phyloP scores from a whole-genome alignment of 2,329 filamentous ascomycete genomes.

The Nothophoma quercina region DNA sequence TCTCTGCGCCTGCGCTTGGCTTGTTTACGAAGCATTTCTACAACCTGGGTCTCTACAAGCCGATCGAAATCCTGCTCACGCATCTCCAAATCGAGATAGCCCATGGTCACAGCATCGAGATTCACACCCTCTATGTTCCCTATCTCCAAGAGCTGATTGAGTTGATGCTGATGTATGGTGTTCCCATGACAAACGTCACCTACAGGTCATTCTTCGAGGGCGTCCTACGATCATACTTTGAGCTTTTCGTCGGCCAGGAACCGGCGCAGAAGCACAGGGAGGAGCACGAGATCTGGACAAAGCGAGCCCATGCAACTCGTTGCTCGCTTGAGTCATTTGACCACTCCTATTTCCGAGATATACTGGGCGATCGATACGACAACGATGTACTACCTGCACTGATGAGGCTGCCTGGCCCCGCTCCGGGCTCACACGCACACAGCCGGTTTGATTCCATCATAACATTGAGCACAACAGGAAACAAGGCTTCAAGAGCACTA shows the following conservation, averaged over 20 bases:
- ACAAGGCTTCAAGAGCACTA: neutral
- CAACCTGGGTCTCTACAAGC: neutral
- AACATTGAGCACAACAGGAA: neutral
- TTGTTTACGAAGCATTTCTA: constrained; percentile 8
- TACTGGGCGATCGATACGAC: constrained; percentile 3
- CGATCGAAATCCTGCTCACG: constrained; percentile 1
- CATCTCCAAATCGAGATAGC: neutral
- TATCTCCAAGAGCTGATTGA: constrained; percentile 9
- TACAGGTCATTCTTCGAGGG: constrained; percentile 4
- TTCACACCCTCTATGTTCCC: constrained; percentile 6
- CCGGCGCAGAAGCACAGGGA: neutral
- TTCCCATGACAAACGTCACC: neutral
- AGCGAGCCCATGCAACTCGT: constrained; percentile 1
- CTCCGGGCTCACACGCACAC: neutral
- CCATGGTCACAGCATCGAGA: neutral
- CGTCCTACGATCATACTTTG: constrained; percentile 6
- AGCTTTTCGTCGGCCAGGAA: constrained; percentile 5
- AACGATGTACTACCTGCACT: neutral
- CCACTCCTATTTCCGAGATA: constrained; percentile 8
- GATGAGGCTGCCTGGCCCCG: neutral
- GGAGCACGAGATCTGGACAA: neutral
- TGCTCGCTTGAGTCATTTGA: constrained; percentile 5
- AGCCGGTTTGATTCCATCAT: neutral
- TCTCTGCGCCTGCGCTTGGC: constrained; percentile 3
- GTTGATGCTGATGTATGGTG: constrained; percentile 11